Evolutionary conservation across 192 early-diverging fungal genomes (phyloP), one percentile per base, ranked within the genome.

Genomic region (Entomortierella lignicola): DNA sequence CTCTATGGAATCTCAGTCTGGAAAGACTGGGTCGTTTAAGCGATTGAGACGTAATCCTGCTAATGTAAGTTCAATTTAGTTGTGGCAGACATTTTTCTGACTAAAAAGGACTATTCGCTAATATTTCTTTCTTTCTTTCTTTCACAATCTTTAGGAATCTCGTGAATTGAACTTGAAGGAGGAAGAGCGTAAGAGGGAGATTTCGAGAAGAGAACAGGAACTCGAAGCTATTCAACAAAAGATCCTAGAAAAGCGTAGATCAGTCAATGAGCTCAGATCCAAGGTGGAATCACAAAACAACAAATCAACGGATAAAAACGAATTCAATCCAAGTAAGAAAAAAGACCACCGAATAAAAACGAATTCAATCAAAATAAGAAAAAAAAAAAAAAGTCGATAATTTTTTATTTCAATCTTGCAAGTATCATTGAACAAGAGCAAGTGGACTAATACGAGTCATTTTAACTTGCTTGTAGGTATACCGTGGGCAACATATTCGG

Each of bases 321-420:
- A 20, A 2, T 79, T 70, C 8, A 61, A 59, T 27, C 75, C 75
- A 26, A 65, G 75, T 79, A 79, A 41, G n/a, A n/a, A n/a, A 58
- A 43, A 11, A 53, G 37, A 15, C 42, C 55, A 23, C 15, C 41
- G 20, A 55, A 42, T 0, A 57, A 69, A 17, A 26, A 53, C 4
- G 23, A 20, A 2, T 79, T 70, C 8, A 61, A 59, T 27, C 75
- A 67, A 26, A 65, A 67, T 79, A 79, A 41, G n/a, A n/a, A n/a
- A 58, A 43, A 11, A 53, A 48, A 15, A n/a, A n/a, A n/a, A n/a
- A n/a, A n/a, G n/a, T n/a, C n/a, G n/a, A n/a, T n/a, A n/a, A n/a
- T n/a, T n/a, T n/a, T n/a, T n/a, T n/a, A n/a, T n/a, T n/a, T n/a
- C n/a, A n/a, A n/a, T n/a, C n/a, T n/a, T n/a, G n/a, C n/a, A n/a